Evolutionary conservation across 108 stramenopile species (phyloP).

Genomic region (Licmophora abbreviata): DNA sequence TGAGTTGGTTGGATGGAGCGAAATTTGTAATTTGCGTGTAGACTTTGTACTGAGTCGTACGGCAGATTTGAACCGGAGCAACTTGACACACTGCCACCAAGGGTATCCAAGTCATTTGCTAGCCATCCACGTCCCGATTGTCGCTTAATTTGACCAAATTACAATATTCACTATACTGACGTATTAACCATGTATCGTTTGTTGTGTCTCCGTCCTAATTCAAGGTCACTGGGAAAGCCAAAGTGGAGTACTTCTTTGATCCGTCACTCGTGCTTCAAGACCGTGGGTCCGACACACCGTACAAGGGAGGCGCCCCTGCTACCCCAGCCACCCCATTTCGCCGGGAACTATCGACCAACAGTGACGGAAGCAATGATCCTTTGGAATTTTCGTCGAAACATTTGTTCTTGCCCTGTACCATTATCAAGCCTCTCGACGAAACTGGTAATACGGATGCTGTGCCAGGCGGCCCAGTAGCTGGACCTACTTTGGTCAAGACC

Average conservation of each 20-base stretch:
- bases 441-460: background rate
- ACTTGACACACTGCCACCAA: too few relatives aligned
- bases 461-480: slow-evolving; percentile 10
- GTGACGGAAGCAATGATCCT: slow-evolving; percentile 12
- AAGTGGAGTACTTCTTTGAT: slow-evolving; percentile 82
- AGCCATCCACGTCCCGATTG: too few relatives aligned
- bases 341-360: background rate
- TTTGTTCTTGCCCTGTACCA: slow-evolving; percentile 70
- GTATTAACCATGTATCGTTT: too few relatives aligned
- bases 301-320: background rate
- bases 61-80: too few relatives aligned
- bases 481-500: slow-evolving; percentile 76
- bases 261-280: slow-evolving; percentile 48
- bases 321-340: background rate
- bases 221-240: slow-evolving; percentile 76
- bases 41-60: background rate
- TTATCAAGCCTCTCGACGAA: slow-evolving; percentile 61
- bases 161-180: too few relatives aligned
- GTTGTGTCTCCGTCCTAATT: background rate
- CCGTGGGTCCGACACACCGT: slow-evolving; percentile 14
- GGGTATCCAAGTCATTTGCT: too few relatives aligned
- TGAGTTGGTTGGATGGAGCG: too few relatives aligned
- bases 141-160: too few relatives aligned
- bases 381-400: slow-evolving; percentile 49
- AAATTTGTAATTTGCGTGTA: too few relatives aligned